Evolutionary conservation across 306 rosid species (phyloP).

Genomic region (Comarum palustre): DNA sequence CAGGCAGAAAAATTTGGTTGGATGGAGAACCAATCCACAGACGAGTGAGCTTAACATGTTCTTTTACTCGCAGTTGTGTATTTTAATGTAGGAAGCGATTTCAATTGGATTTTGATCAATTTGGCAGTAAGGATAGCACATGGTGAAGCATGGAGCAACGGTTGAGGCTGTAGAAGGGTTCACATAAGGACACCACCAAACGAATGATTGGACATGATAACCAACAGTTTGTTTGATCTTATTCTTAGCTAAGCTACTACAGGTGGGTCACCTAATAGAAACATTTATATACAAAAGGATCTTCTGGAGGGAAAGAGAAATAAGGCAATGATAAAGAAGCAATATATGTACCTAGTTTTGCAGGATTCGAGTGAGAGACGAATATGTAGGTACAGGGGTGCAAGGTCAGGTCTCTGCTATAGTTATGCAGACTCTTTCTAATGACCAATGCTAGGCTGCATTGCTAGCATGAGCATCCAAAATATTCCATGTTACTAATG

Average conservation of each 20-base stretch:
- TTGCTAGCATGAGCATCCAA: slow-evolving; percentile 25
- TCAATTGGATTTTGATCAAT: slow-evolving; percentile 21
- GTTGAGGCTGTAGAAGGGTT: slow-evolving; percentile 21
- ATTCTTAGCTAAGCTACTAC: slow-evolving; percentile 21
- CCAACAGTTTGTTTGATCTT: slow-evolving; percentile 38
- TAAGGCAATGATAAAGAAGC: neutral
- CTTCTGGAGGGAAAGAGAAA: neutral
- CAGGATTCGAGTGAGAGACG: slow-evolving; percentile 29
- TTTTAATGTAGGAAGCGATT: neutral
- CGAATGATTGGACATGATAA: slow-evolving; percentile 60
- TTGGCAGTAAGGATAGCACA: slow-evolving; percentile 49
- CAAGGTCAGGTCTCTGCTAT: slow-evolving; percentile 43
- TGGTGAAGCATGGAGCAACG: slow-evolving; percentile 44
- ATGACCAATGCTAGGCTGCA: slow-evolving; percentile 15
- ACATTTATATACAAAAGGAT: neutral
- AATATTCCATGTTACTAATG: slow-evolving; percentile 33
- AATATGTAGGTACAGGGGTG: slow-evolving; percentile 25
- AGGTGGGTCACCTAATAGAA: slow-evolving; percentile 22
- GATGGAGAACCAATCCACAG: slow-evolving; percentile 21
- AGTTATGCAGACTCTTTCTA: slow-evolving; percentile 39
- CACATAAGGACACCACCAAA: slow-evolving; percentile 58
- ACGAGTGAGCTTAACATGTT: neutral
- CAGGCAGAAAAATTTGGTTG: neutral
- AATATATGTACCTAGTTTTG: slow-evolving; percentile 17
- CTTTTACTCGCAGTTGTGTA: slow-evolving; percentile 5